Evolutionary conservation across 805 yeast species (phyloP).

Genomic region (Spathaspora passalidarum): DNA sequence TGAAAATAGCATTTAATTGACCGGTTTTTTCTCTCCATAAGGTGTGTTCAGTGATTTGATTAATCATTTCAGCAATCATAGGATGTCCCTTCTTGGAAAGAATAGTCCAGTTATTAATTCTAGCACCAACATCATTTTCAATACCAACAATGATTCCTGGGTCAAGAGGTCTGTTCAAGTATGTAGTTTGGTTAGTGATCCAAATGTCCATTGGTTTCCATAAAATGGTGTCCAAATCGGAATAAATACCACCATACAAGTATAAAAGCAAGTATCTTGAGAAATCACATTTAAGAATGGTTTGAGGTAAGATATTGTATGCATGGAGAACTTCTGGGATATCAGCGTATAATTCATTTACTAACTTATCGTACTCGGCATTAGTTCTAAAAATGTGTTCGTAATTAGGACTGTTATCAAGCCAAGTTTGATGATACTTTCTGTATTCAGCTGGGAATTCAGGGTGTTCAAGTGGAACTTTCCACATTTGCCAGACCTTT

Average conservation of each 20-base stretch:
- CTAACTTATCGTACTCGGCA: constrained; percentile 62
- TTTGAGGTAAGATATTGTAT: constrained; percentile 71
- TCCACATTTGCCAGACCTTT: constrained; percentile 82
- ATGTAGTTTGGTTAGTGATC: constrained; percentile 51
- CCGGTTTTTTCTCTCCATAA: constrained; percentile 49
- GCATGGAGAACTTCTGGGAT: constrained; percentile 79
- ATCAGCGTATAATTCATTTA: constrained; percentile 60
- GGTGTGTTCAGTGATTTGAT: constrained; percentile 75
- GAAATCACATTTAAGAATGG: constrained; percentile 87
- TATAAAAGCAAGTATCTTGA: constrained; percentile 82
- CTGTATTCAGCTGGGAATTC: constrained; percentile 55
- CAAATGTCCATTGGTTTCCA: constrained; percentile 72
- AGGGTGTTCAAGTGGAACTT: constrained; percentile 60
- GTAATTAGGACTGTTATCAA: constrained; percentile 67
- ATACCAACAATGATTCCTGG: constrained; percentile 86
- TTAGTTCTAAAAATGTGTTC: constrained; percentile 76
- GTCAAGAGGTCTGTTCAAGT: constrained; percentile 26
- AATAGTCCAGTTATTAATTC: constrained; percentile 96
- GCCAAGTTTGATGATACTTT: constrained; percentile 65
- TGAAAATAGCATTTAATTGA: constrained; percentile 42
- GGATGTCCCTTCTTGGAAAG: constrained; percentile 95
- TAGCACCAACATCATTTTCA: constrained; percentile 94
- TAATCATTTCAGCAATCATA: constrained; percentile 74
- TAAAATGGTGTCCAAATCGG: constrained; percentile 84
- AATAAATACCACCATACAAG: constrained; percentile 91